Conservation (phyloP, 1,284 basidiomycete species). For the Sporisorium iseilematis-ciliati region DNA sequence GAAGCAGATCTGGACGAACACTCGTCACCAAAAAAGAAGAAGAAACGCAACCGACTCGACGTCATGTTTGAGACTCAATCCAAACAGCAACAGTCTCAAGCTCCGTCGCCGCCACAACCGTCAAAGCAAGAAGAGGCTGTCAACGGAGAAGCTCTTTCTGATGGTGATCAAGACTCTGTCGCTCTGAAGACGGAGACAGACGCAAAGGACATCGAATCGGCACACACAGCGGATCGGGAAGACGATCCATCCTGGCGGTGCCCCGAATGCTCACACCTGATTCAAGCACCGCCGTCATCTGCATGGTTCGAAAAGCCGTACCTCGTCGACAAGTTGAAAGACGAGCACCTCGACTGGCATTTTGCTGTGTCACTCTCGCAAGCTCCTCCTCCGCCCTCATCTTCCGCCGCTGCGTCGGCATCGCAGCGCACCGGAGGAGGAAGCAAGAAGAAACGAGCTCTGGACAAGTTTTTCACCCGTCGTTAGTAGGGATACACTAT, state of each 20-base stretch:
- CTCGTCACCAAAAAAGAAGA: conserved; percentile 34
- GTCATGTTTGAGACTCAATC: conserved; percentile 28
- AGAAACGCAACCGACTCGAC: conserved; percentile 39
- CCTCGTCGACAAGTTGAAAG: conserved; percentile 40
- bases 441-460: conserved; percentile 38
- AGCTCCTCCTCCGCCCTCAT: conserved; percentile 17
- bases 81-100: conserved; percentile 20
- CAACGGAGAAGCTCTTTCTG: neutral
- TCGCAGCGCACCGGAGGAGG: neutral
- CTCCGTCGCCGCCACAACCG: neutral
- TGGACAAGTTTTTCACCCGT: conserved; percentile 40
- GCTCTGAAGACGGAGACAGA: neutral
- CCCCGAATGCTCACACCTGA: conserved; percentile 44
- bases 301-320: conserved; percentile 48
- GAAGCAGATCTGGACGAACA: conserved; percentile 14
- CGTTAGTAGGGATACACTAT: conserved; percentile 9
- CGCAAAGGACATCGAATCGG: neutral
- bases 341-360: conserved; percentile 63
- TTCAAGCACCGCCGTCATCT: conserved; percentile 29
- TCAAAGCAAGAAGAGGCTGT: neutral
- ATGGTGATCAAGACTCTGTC: neutral
- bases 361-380: conserved; percentile 58
- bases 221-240: conserved; percentile 8
- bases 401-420: conserved; percentile 1
- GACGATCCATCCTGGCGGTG: conserved; percentile 49